Evolutionary conservation across 1,284 basidiomycete genomes (phyloP).

Genomic region (Naganishia liquefaciens): DNA sequence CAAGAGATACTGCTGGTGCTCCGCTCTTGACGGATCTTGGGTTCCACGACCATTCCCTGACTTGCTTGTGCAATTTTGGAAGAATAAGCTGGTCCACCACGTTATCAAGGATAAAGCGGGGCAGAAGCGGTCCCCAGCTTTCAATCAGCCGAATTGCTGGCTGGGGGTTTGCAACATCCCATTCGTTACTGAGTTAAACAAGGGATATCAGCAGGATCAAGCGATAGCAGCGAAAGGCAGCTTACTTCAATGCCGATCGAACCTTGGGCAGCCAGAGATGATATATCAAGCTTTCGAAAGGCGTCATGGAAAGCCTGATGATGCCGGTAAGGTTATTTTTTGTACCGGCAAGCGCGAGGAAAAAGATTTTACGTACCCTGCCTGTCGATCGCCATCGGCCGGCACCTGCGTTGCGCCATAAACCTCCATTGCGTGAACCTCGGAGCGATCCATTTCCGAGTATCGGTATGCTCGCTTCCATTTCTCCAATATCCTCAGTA

Average conservation of each 20-base stretch:
- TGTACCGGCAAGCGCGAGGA: too few relatives aligned
- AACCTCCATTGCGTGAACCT: slow-evolving; percentile 2
- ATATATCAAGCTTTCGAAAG: slow-evolving; percentile 90
- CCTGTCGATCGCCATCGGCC: slow-evolving; percentile 4
- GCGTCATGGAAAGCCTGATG: slow-evolving; percentile 67
- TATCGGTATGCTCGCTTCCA: slow-evolving; percentile 48
- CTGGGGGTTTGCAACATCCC: slow-evolving; percentile 72
- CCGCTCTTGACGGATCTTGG: slow-evolving; percentile 52
- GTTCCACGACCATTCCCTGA: slow-evolving; percentile 72
- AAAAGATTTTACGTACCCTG: slow-evolving; percentile 1
- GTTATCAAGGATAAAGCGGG: slow-evolving; percentile 89
- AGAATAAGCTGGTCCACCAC: slow-evolving; percentile 91
- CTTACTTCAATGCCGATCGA: slow-evolving; percentile 77
- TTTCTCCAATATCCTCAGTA: slow-evolving; percentile 46
- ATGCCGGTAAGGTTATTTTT: too few relatives aligned
- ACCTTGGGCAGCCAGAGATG: slow-evolving; percentile 91
- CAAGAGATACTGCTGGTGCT: slow-evolving; percentile 59
- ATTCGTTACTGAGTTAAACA: slow-evolving; percentile 67
- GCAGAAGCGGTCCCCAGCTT: slow-evolving; percentile 82
- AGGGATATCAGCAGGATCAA: not conserved
- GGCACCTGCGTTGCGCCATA: slow-evolving; percentile 14
- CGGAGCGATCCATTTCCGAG: slow-evolving; percentile 20
- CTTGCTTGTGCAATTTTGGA: slow-evolving; percentile 81
- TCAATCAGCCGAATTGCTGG: slow-evolving; percentile 81
- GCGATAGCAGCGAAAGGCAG: slow-evolving; percentile 26